Evolutionary conservation across 331 rosid species (phyloP), one percentile per base, ranked within the genome.

Genomic region (Cydonia oblonga): DNA sequence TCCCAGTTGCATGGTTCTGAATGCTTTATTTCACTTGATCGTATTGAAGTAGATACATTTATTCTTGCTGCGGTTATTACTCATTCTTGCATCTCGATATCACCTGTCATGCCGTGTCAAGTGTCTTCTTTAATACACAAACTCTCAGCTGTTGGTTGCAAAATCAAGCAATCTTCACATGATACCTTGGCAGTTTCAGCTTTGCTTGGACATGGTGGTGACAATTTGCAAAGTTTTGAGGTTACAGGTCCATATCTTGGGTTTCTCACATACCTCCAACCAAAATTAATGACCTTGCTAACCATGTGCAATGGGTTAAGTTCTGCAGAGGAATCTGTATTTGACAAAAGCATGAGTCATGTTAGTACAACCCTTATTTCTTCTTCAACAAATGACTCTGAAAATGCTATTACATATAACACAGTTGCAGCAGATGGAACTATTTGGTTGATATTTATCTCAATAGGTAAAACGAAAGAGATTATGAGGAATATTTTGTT

Each of bases 21-120:
- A 29, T 76, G 71, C 28, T 22, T 9, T 32, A 71, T 81, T n/a
- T 24, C 65, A 2, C 81, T 81, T 32, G 84, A 81, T 67, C 81
- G 84, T 38, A 67, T 80, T 28, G 81, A 72, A 67, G 73, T 78
- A n/a, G 84, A 81, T 22, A 71, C 84, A 16, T 81, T 71, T 62
- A 72, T 81, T 81, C 74, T 81, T n/a, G 78, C 81, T 7, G 84
- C 78, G 5, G 81, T 78, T 30, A 76, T 81, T 49, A 76, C 78
- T 56, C 84, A 75, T 61, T 81, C 81, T 3, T 38, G 62, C 68
- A 75, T 81, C 74, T 65, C 75, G 15, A 46, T 81, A 32, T 81
- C 84, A 23, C 81, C 64, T 8, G 81, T 76, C 53, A 42, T 76
- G 38, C 81, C 84, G 28, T 59, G 75, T 35, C 75, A 81, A 52